Evolutionary conservation across 169 alveolate genomes (phyloP).

Genomic region (Pseudocohnilembus persalinus): DNA sequence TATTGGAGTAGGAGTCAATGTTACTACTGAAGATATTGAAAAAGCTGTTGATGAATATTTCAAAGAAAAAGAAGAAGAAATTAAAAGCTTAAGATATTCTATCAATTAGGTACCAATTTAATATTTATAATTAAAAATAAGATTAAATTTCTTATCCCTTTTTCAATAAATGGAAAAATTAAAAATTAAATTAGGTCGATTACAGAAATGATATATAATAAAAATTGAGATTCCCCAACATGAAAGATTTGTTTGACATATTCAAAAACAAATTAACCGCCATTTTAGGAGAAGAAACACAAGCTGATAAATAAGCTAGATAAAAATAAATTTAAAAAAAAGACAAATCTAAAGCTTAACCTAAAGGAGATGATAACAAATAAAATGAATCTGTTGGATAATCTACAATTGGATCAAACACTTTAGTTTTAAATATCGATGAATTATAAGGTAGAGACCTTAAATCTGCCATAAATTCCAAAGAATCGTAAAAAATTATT

Average conservation of each 20-base stretch:
- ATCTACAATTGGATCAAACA: conserved; percentile 40
- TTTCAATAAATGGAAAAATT: neutral
- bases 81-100: conserved; percentile 57
- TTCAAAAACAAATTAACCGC: conserved; percentile 67
- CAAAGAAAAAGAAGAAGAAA: conserved; percentile 53
- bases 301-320: conserved; percentile 58
- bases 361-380: conserved; percentile 53
- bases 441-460: conserved; percentile 84
- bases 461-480: conserved; percentile 66
- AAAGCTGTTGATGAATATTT: conserved; percentile 53
- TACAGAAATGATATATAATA: conserved; percentile 13
- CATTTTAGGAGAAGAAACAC: conserved; percentile 74
- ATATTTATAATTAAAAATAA: conserved; percentile 45
- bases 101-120: conserved; percentile 53
- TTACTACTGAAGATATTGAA: conserved; percentile 68
- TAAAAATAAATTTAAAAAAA: conserved; percentile 55
- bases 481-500: neutral
- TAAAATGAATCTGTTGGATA: too few species aligned
- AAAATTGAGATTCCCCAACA: neutral
- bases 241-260: neutral
- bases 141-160: neutral
- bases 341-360: conserved; percentile 52
- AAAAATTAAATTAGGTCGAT: conserved; percentile 65
- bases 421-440: conserved; percentile 53
- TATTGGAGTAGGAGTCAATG: conserved; percentile 76